Base-by-base conservation (phyloP, 148 eudicot genomes). In the Talinum fruticosum region DNA sequence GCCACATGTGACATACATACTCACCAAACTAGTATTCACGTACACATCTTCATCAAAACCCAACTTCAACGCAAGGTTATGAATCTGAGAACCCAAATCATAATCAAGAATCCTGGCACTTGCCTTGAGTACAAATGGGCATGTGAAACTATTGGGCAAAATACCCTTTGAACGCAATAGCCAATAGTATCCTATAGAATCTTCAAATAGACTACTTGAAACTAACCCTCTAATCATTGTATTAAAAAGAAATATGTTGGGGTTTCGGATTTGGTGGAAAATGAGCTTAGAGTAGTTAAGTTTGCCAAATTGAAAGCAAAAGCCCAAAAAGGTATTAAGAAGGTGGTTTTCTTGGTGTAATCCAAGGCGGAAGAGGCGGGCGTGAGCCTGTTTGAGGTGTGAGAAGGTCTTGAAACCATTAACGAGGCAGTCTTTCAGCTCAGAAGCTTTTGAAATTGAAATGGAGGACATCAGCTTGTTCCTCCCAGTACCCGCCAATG, bases 211-310 rank as follows among this genome's bases (percentile, higher is more conserved):
- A 69, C 82, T 78, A 7, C 64, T 77, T 15, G 85, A 83, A 32
- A 86, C 89, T 8, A 86, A 57, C 26, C 89, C 90, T 23, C 87
- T 84, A 36, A 90, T 85, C 85, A 88, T 77, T 5, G 90, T 85
- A 62, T 88, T 87, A 62, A 73, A 90, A 1, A 87, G 34, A 74
- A 37, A 82, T 5, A 84, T 14, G 65, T 86, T 88, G 51, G 91
- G 94, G 13, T 69, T 12, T 15, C 38, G 79, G 75, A 71, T 72
- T 14, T 85, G 91, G 19, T 67, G 10, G 44, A 90, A 88, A 44
- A 88, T 73, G 35, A 79, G 87, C n/a, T 67, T 67, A 26, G 88
- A 51, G 54, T 84, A 84, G 45, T 71, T 37, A 14, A 76, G 62
- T 65, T 86, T 75, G 69, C 81, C 75, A 26, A 81, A 86, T 6